Evolutionary conservation across 805 yeast genomes (phyloP).

Genomic region (Kodamaea fukazawae): DNA sequence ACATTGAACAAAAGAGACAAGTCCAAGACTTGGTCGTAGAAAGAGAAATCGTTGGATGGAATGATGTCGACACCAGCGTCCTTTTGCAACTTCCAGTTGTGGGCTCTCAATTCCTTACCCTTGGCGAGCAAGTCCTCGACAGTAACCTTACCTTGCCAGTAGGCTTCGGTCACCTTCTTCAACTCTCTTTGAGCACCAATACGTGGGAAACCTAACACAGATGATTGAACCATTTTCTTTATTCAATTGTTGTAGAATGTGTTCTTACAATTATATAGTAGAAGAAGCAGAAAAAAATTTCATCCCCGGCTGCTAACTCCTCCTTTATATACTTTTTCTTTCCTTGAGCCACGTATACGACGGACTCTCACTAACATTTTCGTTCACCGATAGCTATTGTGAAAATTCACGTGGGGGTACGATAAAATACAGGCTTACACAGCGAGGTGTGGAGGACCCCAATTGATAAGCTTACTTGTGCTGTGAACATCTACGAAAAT

Average conservation of each 20-base stretch:
- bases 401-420: too few species aligned
- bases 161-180: conserved; percentile 97
- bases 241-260: conserved; percentile 5
- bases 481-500: too few species aligned
- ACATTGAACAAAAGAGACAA: conserved; percentile 90
- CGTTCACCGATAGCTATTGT: too few species aligned
- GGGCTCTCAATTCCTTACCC: conserved; percentile 92
- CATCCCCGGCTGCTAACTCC: not conserved
- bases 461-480: too few species aligned
- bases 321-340: conserved; percentile 4
- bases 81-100: conserved; percentile 97
- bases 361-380: too few species aligned
- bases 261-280: conserved; percentile 6
- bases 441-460: too few species aligned
- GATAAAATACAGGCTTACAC: too few species aligned
- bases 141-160: conserved; percentile 93
- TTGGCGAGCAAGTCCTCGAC: conserved; percentile 85
- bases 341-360: not conserved
- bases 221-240: conserved; percentile 84
- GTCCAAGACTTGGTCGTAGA: conserved; percentile 96
- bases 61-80: conserved; percentile 96
- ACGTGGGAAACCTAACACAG: conserved; percentile 99
- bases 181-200: conserved; percentile 99
- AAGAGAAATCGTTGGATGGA: conserved; percentile 97
- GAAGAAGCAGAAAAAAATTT: conserved; percentile 1